Evolutionary conservation across 2,329 filamentous ascomycete genomes (phyloP), one percentile per base, ranked within the genome.

Genomic region (Podosphaera fusca): DNA sequence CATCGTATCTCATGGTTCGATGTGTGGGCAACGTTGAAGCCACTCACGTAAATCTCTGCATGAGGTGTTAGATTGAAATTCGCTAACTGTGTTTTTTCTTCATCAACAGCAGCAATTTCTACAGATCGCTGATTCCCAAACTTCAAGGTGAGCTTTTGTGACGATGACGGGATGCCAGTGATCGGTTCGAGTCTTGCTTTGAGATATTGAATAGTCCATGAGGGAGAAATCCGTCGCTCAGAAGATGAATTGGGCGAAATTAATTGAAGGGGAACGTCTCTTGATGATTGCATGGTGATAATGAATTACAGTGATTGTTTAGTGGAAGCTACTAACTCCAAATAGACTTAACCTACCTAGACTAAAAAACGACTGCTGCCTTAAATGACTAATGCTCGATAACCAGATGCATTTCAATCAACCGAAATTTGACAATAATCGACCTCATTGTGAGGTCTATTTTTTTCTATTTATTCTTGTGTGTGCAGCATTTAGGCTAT

Each of bases 111-210:
- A 65, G 82, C 76, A 64, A 94, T 73, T 56, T 82, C 70, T 62
- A 86, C 75, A 60, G 74, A 74, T 61, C 81, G 76, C 63, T 80
- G 75, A 58, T 72, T 70, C 38, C 77, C 74, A 14, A 81, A 73
- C 67, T 82, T 85, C 67, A 95, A 74, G 35, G 75, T 81, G 60
- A 98, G 76, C 60, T 75, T 79, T 69, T 96, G 92, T 59, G 77
- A 81, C 35, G 77, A 77, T 9, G 89, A 85, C 14, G 92, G 90
- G 42, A 96, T 81, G 60, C 92, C 92, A 1, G 90, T 96, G 70
- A 96, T 82, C 60, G 87, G 84, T 70, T 96, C 90, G 55, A 98
- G 81, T 70, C 92, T 94, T 56, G 76, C 72, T 72, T 90, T 95
- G 64, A 96, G 77, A 65, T 87, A 82, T 57, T 77, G 75, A 67